Base-by-base conservation (phyloP, 495 filamentous ascomycete species). In the Aspergillus sclerotioniger region DNA sequence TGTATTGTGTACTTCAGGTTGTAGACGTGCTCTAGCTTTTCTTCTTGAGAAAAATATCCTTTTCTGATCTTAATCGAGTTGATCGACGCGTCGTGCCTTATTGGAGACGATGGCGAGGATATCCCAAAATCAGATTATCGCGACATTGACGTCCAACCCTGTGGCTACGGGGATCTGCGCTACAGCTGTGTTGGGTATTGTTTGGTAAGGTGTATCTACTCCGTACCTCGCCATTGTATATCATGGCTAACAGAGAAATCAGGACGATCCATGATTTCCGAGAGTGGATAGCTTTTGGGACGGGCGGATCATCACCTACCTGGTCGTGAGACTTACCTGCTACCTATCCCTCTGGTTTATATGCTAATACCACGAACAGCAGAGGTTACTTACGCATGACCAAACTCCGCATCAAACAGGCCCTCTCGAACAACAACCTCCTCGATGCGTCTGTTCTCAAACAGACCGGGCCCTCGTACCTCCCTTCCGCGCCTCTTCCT, bases 351-450 rank as follows among this genome's bases (percentile, higher is more conserved):
- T n/a, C n/a, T n/a, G 15, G 44, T 2, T 17, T 9, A 5, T 4
- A 47, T 9, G 20, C 10, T 47, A 47, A 47, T 17, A 16, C n/a
- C 8, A 28, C 46, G 7, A 29, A 12, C 46, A 13, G 15, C 21
- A 49, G 46, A 13, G 46, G 46, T 3, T 49, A 49, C 20, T 8
- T 49, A 1, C 46, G 46, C 46, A 49, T 49, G 46, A 28, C 46
- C 7, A 25, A 29, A 49, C 19, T 49, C 46, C 46, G 46, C 6
- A 8, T 28, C 46, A 2, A 13, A 29, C 46, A 29, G 21, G 20
- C 20, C 8, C 1, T 31, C 6, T 49, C 46, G 10, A 49, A 10
- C 8, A 49, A 49, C 46, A 49, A 49, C 46, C 46, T 49, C 46
- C 46, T 12, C 21, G 46, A 49, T 21, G n/a, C 46, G 6, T 29